phyloP scores from a whole-genome alignment of 202 grass and related monocot genomes.

The Sporobolus alterniflorus region DNA sequence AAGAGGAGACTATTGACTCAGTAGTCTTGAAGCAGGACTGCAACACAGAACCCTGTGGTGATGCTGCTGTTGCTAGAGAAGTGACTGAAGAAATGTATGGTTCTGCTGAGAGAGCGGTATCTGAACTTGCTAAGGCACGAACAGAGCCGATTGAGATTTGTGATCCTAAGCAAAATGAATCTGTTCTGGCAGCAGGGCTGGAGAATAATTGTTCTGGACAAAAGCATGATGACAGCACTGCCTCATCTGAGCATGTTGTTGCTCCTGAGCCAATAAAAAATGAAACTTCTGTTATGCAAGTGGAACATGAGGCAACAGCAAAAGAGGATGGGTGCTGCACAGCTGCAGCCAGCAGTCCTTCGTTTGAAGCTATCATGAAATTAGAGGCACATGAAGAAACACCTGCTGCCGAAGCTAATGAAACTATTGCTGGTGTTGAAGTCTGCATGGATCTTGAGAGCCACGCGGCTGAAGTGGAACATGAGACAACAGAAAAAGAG shows the following conservation, averaged over 20 bases:
- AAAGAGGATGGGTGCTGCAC: neutral
- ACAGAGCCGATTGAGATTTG: neutral
- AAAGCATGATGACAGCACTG: neutral
- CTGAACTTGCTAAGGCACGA: neutral
- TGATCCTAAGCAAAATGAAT: constrained; percentile 24
- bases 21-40: neutral
- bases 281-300: constrained; percentile 37
- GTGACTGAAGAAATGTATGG: neutral
- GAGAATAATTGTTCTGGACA: neutral
- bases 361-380: neutral
- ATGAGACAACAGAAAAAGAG: too few species aligned
- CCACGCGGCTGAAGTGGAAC: too few species aligned
- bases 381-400: constrained; percentile 22
- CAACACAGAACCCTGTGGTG: neutral
- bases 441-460: neutral
- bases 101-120: constrained; percentile 1
- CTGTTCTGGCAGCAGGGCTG: neutral
- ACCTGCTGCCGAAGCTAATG: constrained; percentile 9
- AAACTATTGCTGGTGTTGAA: neutral
- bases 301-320: neutral
- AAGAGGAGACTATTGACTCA: constrained; percentile 2
- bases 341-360: neutral
- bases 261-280: neutral
- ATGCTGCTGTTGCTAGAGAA: constrained; percentile 22
- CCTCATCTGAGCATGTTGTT: constrained; percentile 5